phyloP scores from a whole-genome alignment of 805 yeast genomes.

The Candida orba region DNA sequence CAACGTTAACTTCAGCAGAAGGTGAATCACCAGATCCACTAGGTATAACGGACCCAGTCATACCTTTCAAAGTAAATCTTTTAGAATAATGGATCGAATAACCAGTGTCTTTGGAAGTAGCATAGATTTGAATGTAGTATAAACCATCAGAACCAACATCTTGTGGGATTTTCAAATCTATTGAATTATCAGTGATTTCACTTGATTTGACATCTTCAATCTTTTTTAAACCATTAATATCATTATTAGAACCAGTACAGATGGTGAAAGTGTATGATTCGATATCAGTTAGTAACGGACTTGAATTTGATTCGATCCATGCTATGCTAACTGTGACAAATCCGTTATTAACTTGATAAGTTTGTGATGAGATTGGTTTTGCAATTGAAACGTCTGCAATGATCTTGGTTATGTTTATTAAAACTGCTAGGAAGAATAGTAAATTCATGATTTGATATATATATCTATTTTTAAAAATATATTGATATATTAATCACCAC shows the following conservation, averaged over 20 bases:
- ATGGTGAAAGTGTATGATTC: conserved; percentile 43
- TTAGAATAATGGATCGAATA: conserved; percentile 59
- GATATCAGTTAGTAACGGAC: conserved; percentile 40
- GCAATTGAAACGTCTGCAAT: conserved; percentile 24
- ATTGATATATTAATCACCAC: no score
- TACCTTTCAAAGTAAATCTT: conserved; percentile 58
- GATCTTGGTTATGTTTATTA: not conserved
- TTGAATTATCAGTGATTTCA: conserved; percentile 26
- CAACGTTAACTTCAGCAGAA: conserved; percentile 29
- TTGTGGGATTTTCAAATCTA: conserved; percentile 38
- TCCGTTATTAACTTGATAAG: conserved; percentile 19
- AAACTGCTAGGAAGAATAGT: not conserved
- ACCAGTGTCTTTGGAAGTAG: conserved; percentile 29
- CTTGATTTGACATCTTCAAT: conserved; percentile 24
- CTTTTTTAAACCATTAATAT: conserved; percentile 35
- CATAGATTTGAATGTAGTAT: conserved; percentile 65
- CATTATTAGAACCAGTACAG: conserved; percentile 62
- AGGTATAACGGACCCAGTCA: conserved; percentile 54
- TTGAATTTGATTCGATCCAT: conserved; percentile 52
- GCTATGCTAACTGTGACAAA: conserved; percentile 23
- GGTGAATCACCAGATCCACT: conserved; percentile 41
- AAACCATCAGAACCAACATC: conserved; percentile 54
- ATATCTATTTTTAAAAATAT: no score
- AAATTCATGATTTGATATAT: not conserved
- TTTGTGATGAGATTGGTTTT: conserved; percentile 17